Conservation (phyloP, 2,329 filamentous ascomycete genomes). For the Nannizziopsis arthrosporioides region DNA sequence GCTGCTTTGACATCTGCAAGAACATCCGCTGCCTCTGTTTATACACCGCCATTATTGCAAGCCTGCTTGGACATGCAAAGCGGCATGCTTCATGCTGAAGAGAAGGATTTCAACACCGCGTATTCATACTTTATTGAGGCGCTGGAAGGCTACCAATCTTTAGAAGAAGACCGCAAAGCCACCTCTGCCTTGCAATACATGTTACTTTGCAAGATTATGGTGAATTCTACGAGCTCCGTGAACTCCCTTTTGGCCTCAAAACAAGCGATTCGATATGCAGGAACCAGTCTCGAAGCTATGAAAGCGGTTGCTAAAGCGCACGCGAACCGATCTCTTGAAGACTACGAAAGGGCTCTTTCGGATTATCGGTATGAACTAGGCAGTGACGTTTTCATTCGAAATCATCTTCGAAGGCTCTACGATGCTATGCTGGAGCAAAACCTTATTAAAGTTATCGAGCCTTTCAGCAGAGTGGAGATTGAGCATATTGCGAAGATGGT, state of each 20-base stretch:
- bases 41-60: conserved; percentile 89
- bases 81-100: conserved; percentile 96
- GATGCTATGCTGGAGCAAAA: conserved; percentile 99
- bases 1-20: conserved; percentile 88
- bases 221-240: conserved; percentile 93
- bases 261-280: conserved; percentile 91
- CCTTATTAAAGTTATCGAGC: conserved; percentile 98
- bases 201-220: conserved; percentile 99
- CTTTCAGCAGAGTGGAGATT: conserved; percentile 93
- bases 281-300: conserved; percentile 95
- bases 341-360: conserved; percentile 87
- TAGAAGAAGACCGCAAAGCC: conserved; percentile 79
- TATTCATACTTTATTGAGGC: conserved; percentile 99
- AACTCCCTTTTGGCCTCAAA: conserved; percentile 90
- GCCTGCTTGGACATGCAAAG: conserved; percentile 98
- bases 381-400: conserved; percentile 89
- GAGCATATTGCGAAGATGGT: conserved; percentile 97
- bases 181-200: conserved; percentile 98
- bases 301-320: conserved; percentile 95
- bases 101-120: conserved; percentile 97
- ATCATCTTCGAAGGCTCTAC: conserved; percentile 88
- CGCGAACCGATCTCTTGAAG: conserved; percentile 86
- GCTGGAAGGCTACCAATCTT: conserved; percentile 87
- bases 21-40: conserved; percentile 91
- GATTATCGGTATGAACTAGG: conserved; percentile 89